Evolutionary conservation across 192 early-diverging fungal genomes (phyloP).

Genomic region (Coemansia sp.): DNA sequence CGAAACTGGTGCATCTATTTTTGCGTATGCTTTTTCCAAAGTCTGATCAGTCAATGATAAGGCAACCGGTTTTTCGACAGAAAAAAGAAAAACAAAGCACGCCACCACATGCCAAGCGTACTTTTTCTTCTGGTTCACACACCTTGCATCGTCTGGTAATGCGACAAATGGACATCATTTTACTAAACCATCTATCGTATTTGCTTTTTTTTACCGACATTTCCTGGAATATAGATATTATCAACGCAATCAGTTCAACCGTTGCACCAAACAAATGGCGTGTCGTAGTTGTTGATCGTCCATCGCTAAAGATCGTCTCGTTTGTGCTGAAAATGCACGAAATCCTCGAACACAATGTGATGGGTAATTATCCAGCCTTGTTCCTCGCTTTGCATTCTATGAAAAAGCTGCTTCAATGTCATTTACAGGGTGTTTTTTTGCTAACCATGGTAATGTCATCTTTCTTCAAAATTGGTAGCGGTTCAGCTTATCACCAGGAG

Average conservation of each 20-base stretch:
- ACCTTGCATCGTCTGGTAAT: background rate
- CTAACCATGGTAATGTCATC: no score
- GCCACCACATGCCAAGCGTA: background rate
- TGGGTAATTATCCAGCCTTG: slow-evolving; percentile 25
- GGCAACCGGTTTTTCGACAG: background rate
- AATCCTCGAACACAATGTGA: slow-evolving; percentile 48
- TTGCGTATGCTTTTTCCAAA: background rate
- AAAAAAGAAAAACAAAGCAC: background rate
- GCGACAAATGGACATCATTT: background rate
- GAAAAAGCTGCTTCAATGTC: no score
- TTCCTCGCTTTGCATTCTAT: background rate
- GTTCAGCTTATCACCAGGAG: slow-evolving; percentile 46
- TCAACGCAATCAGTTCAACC: slow-evolving; percentile 39
- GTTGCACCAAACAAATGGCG: slow-evolving; percentile 42
- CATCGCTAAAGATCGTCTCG: slow-evolving; percentile 50
- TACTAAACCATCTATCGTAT: no score
- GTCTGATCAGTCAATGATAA: slow-evolving; percentile 1
- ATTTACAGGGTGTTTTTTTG: no score
- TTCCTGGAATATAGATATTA: slow-evolving; percentile 28
- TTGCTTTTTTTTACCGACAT: background rate
- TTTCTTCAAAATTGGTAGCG: slow-evolving; percentile 23
- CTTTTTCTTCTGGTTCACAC: background rate
- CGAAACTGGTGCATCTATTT: background rate
- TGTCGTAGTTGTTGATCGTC: slow-evolving; percentile 51
- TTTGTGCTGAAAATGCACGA: slow-evolving; percentile 50